These are phyloP conservation scores for Hortiboletus flavorubellus DNA, from an alignment of 768 basidiomycete species.

Conservation along the genomic window DNA sequence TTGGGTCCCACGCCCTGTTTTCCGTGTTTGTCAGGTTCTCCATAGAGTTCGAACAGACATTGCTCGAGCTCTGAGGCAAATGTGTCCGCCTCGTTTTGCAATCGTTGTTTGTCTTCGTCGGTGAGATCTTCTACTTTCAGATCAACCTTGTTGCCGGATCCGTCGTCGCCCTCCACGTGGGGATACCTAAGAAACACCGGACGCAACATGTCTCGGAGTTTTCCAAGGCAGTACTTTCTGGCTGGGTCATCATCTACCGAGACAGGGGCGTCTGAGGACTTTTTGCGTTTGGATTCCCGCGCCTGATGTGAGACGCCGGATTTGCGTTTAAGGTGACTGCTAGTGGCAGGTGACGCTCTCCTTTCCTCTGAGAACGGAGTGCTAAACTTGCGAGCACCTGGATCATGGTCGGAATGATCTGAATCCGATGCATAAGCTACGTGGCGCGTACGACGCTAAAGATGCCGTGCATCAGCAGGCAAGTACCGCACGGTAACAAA, in stretches of 20 bases:
- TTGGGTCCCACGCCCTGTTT: conserved; percentile 62
- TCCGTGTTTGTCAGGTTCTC: conserved; percentile 73
- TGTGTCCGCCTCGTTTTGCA: conserved; percentile 54
- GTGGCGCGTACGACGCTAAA: conserved; percentile 45
- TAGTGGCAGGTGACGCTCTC: conserved; percentile 20
- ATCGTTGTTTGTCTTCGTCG: conserved; percentile 54
- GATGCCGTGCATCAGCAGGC: conserved; percentile 12
- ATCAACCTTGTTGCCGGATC: conserved; percentile 32
- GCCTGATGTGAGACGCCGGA: conserved; percentile 36
- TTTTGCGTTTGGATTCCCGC: conserved; percentile 47
- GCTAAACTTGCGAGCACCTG: conserved; percentile 15
- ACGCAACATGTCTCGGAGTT: conserved; percentile 67
- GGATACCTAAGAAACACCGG: conserved; percentile 74
- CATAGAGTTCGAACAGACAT: conserved; percentile 70
- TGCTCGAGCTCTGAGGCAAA: conserved; percentile 74
- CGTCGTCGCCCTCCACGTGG: conserved; percentile 39
- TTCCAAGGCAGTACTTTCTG: conserved; percentile 76
- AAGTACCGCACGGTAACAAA: conserved; percentile 4
- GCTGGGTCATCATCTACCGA: conserved; percentile 62
- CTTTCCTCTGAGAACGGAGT: conserved; percentile 19
- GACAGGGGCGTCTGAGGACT: conserved; percentile 38
- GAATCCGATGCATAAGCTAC: conserved; percentile 42
- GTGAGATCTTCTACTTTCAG: conserved; percentile 53
- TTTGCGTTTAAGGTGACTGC: conserved; percentile 52
- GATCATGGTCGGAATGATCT: conserved; percentile 35